These are phyloP conservation scores for Deinandra increscens DNA, from an alignment of 129 eudicot species.

Conservation along the genomic window DNA sequence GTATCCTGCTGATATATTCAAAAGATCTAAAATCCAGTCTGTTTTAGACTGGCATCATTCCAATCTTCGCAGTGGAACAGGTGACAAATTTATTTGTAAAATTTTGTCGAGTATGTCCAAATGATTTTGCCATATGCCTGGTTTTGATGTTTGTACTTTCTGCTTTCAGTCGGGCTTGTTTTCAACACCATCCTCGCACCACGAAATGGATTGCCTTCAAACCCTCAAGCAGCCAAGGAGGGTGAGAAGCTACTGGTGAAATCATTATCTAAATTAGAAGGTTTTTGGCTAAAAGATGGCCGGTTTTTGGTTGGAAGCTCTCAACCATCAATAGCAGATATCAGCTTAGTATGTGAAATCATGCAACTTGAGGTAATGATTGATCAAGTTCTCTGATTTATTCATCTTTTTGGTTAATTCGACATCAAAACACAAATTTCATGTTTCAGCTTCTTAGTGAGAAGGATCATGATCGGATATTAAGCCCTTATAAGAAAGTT, in stretches of 20 bases:
- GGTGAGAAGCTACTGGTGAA: constrained; percentile 44
- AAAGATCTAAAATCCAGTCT: constrained; percentile 71
- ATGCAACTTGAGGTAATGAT: constrained; percentile 77
- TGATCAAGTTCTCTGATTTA: neutral
- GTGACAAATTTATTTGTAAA: constrained; percentile 29
- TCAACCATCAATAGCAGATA: constrained; percentile 88
- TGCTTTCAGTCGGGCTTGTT: constrained; percentile 44
- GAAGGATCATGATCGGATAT: constrained; percentile 47
- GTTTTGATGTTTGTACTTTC: neutral
- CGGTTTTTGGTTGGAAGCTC: constrained; percentile 65
- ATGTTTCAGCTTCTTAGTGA: constrained; percentile 46
- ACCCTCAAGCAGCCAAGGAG: constrained; percentile 60
- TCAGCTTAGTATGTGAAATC: constrained; percentile 79
- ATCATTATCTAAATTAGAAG: constrained; percentile 60
- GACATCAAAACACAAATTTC: neutral
- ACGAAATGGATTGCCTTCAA: constrained; percentile 38
- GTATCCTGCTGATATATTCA: constrained; percentile 72
- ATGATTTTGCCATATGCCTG: neutral
- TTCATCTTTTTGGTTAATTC: neutral
- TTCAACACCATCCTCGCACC: constrained; percentile 46
- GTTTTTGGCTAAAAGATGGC: constrained; percentile 69
- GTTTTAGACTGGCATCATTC: constrained; percentile 96
- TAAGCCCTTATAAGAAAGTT: constrained; percentile 73
- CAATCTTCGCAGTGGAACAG: constrained; percentile 68
- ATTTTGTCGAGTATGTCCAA: neutral